Conservation (phyloP, 805 yeast genomes). For the Wickerhamiella sergipiensis region DNA sequence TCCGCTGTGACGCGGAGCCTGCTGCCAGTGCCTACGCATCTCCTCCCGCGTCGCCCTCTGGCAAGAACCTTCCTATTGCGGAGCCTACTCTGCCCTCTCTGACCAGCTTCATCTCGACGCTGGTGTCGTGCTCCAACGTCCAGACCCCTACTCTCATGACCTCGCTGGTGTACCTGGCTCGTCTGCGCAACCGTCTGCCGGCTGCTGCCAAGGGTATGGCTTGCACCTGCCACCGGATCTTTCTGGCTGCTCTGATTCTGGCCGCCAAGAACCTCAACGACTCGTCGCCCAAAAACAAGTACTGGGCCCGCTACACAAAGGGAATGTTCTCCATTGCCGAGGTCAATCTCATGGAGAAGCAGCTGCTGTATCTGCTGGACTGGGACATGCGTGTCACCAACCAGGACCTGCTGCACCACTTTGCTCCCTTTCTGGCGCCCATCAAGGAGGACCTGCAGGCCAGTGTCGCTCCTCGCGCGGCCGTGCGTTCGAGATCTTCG, state of each 20-base stretch:
- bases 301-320: conserved; percentile 88
- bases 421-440: conserved; percentile 63
- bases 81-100: conserved; percentile 23
- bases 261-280: conserved; percentile 92
- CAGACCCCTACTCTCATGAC: conserved; percentile 95
- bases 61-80: conserved; percentile 6
- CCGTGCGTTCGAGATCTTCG: neutral
- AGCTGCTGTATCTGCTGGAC: conserved; percentile 63
- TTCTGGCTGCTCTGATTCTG: conserved; percentile 72
- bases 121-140: conserved; percentile 74
- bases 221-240: conserved; percentile 86
- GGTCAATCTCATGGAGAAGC: conserved; percentile 84
- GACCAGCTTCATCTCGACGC: conserved; percentile 46
- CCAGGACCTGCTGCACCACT: conserved; percentile 52
- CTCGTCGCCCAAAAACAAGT: conserved; percentile 87
- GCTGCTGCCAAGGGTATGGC: conserved; percentile 77
- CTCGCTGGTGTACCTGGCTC: conserved; percentile 66
- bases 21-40: conserved; percentile 11
- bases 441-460: conserved; percentile 34
- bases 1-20: conserved; percentile 24
- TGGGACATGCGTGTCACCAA: conserved; percentile 71
- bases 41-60: conserved; percentile 16
- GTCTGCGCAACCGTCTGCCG: conserved; percentile 66
- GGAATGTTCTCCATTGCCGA: conserved; percentile 67
- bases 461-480: neutral